phyloP scores from a whole-genome alignment of 2,329 filamentous ascomycete genomes.

The Beauveria scarabaeidicola region DNA sequence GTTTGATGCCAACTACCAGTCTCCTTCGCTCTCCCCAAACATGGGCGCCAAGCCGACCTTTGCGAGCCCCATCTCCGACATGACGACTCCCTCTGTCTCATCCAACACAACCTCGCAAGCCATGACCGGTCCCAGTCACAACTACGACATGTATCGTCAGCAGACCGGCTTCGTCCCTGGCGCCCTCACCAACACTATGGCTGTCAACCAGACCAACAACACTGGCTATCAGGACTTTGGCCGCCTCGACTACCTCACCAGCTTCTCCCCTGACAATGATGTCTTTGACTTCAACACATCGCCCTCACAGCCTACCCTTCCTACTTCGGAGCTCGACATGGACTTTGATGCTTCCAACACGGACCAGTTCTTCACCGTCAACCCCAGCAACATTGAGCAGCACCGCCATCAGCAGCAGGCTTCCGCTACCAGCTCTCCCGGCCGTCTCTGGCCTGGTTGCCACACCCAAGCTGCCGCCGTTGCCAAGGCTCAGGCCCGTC shows the following conservation, averaged over 20 bases:
- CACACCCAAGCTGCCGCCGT: conserved; percentile 75
- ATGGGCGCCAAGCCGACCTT: conserved; percentile 46
- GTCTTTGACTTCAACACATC: conserved; percentile 66
- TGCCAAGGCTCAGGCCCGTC: conserved; percentile 62
- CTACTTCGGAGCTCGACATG: conserved; percentile 59
- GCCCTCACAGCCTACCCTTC: conserved; percentile 52
- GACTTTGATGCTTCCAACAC: conserved; percentile 37
- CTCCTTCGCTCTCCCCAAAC: conserved; percentile 50
- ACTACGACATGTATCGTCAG: conserved; percentile 92
- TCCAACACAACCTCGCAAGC: conserved; percentile 47
- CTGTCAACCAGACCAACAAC: conserved; percentile 58
- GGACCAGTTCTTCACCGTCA: conserved; percentile 60
- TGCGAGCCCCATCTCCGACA: conserved; percentile 41
- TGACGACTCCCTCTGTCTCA: conserved; percentile 46
- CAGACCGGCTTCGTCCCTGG: conserved; percentile 88
- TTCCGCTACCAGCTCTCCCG: conserved; percentile 40
- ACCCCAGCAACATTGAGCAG: conserved; percentile 64
- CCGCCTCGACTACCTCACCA: conserved; percentile 43
- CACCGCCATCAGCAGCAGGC: conserved; percentile 24
- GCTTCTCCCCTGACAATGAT: conserved; percentile 53
- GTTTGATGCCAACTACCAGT: conserved; percentile 55
- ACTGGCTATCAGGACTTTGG: conserved; percentile 44
- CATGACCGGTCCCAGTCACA: conserved; percentile 77
- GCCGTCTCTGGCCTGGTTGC: conserved; percentile 85
- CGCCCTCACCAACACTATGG: conserved; percentile 70